Evolutionary conservation across 1,284 basidiomycete species (phyloP).

Genomic region (Trichosporon coremiiforme): DNA sequence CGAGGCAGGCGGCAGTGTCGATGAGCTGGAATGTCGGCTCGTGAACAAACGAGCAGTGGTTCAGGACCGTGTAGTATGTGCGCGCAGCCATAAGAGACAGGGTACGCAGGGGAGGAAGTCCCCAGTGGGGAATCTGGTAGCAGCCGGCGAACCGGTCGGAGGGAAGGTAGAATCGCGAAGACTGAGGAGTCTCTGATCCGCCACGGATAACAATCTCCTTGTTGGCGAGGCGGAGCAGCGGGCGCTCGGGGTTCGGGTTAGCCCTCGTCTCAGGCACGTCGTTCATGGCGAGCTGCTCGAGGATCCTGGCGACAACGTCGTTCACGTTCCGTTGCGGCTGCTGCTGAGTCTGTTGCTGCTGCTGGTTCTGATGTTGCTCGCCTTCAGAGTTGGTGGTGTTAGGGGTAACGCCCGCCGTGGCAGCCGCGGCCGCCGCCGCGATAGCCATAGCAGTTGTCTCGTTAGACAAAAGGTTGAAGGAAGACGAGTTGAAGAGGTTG

Average conservation of each 20-base stretch:
- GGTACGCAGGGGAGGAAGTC: conserved; percentile 54
- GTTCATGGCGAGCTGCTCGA: conserved; percentile 47
- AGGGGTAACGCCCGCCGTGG: not conserved
- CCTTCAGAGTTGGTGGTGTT: not conserved
- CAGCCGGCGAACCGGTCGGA: conserved; percentile 56
- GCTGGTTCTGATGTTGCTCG: conserved; percentile 19
- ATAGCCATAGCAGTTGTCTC: conserved; percentile 32
- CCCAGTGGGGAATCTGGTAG: conserved; percentile 58
- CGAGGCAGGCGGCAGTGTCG: conserved; percentile 55
- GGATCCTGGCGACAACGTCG: conserved; percentile 37
- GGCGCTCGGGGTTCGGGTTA: conserved; percentile 54
- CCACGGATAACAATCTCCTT: conserved; percentile 27
- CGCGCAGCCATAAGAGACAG: conserved; percentile 56
- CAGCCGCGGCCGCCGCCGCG: conserved; percentile 27
- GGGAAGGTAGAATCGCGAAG: conserved; percentile 44
- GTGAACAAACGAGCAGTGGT: conserved; percentile 57
- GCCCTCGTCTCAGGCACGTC: conserved; percentile 48
- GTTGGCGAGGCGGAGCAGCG: conserved; percentile 46
- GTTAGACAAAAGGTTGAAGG: conserved; percentile 35
- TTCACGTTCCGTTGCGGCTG: conserved; percentile 23
- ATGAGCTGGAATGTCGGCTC: conserved; percentile 56
- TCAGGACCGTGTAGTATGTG: conserved; percentile 56
- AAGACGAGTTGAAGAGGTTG: conserved; percentile 43
- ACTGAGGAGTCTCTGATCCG: conserved; percentile 26
- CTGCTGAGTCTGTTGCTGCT: conserved; percentile 18